Conservation (phyloP, 805 yeast genomes). For the Grigorovia yakushimaensis region DNA sequence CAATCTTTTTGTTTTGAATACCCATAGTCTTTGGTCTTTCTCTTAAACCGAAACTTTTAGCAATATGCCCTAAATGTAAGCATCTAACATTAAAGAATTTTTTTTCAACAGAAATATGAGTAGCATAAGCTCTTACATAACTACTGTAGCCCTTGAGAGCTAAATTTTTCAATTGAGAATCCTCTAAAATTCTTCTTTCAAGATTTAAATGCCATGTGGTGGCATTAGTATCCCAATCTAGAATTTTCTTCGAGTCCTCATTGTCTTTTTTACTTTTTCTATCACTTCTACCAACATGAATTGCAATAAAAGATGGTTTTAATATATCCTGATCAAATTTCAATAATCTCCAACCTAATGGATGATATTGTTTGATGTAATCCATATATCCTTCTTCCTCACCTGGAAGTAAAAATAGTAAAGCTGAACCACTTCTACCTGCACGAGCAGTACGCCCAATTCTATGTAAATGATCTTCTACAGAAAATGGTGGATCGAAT, state of each 20-base stretch:
- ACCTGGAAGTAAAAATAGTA: constrained; percentile 78
- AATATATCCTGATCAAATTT: constrained; percentile 39
- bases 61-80: constrained; percentile 90
- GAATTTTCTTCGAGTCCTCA: constrained; percentile 22
- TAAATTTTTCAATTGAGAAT: constrained; percentile 43
- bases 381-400: constrained; percentile 77
- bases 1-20: constrained; percentile 20
- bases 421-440: constrained; percentile 75
- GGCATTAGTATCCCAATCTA: constrained; percentile 84
- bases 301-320: constrained; percentile 28
- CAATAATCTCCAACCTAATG: constrained; percentile 40
- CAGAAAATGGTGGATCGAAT: constrained; percentile 88
- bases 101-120: constrained; percentile 78
- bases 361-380: constrained; percentile 48
- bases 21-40: constrained; percentile 86
- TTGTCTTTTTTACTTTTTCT: constrained; percentile 23
- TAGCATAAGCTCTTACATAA: constrained; percentile 91
- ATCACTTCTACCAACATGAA: constrained; percentile 28
- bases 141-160: constrained; percentile 81
- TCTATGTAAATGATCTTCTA: constrained; percentile 93
- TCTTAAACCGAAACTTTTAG: constrained; percentile 88
- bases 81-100: constrained; percentile 69
- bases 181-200: constrained; percentile 80
- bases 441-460: constrained; percentile 98
- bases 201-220: constrained; percentile 91